Evolutionary conservation across 2,329 filamentous ascomycete species (phyloP), one percentile per base, ranked within the genome.

Genomic region (Monosporascus sp.): DNA sequence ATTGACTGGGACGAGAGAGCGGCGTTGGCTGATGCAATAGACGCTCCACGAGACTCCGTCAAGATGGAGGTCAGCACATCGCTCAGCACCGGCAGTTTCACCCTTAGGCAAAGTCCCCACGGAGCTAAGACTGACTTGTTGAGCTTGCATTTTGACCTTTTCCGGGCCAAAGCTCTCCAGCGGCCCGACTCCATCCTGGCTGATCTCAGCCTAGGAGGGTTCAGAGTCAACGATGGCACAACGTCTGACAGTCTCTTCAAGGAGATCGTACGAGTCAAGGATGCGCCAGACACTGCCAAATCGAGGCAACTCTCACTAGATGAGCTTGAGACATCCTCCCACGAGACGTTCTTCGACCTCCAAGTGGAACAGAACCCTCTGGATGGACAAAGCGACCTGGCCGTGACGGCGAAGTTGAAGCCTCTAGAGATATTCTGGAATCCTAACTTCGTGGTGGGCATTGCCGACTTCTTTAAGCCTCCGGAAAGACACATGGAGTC

Each of bases 1-100:
- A 99, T 99, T 63, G 94, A 97, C 64, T 99, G 93, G 86, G 90
- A 99, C 57, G 94, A 99, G 71, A 97, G 97, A 76, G 86, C 92
- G 55, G 89, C 88, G 2, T 80, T 99, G 39, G 80, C 90, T 0
- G 91, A 96, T 60, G 87, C 88, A 43, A 86, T 99, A 3, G 94
- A 99, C 62, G 78, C 91, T 35, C 95, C 95, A 0, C 84, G 89
- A 51, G 94, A 99, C 62, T 90, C 90, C 9, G 80, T 99, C 64
- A 97, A 97, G 71, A 79, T 97, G 69, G 90, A 97, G 67, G 77
- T 99, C 48, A 91, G 97, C 67, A 87, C 94, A 49, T 93, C 89
- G 52, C 83, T 99, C n/a, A 88, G 89, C 58, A 96, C 93, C 0
- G 94, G 94, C 54, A 97, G 93, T 72, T 97, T 99, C 66, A 97